These are phyloP conservation scores for Cladosporium oxysporum DNA, from an alignment of 2,329 filamentous ascomycete genomes.

Conservation along the genomic window DNA sequence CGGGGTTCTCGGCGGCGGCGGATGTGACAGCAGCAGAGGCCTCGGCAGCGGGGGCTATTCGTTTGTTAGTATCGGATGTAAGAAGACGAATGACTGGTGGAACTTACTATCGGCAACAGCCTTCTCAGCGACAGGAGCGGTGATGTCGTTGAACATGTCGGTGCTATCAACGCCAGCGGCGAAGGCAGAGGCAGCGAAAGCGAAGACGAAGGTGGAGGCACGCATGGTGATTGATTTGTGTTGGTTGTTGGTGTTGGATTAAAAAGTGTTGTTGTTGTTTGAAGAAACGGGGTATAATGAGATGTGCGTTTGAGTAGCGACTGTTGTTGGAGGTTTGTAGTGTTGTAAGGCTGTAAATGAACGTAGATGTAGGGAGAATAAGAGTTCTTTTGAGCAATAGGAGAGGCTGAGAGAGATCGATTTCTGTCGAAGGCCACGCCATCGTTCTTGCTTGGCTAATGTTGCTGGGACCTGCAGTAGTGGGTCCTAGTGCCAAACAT, in stretches of 20 bases:
- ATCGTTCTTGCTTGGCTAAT: conserved; percentile 18
- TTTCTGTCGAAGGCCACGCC: conserved; percentile 13
- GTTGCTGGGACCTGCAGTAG: conserved; percentile 19
- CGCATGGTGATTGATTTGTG: conserved; percentile 22
- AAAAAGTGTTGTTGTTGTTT: background rate
- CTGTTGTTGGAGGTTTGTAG: conserved; percentile 5
- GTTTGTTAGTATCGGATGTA: background rate
- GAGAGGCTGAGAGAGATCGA: conserved; percentile 2
- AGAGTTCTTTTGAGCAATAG: conserved; percentile 14
- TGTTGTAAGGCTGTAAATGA: conserved; percentile 4
- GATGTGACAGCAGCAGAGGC: background rate
- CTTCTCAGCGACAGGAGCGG: conserved; percentile 4
- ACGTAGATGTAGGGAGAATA: background rate
- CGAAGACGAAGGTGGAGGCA: conserved; percentile 21
- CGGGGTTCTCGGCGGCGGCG: background rate
- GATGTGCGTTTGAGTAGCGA: conserved; percentile 17
- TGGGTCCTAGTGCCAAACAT: conserved; percentile 15
- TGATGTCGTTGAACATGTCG: conserved; percentile 14
- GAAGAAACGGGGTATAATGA: background rate
- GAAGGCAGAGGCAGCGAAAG: conserved; percentile 20
- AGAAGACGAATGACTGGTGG: background rate
- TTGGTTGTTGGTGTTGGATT: conserved; percentile 15
- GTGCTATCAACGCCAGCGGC: conserved; percentile 17
- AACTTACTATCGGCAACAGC: background rate
- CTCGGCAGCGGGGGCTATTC: background rate